A percentile compares a stretch with the other conserved stretches of the same genome.
Evolutionary conservation across 1,284 basidiomycete species (phyloP).

Genomic region (Apiotrichum gracile): DNA sequence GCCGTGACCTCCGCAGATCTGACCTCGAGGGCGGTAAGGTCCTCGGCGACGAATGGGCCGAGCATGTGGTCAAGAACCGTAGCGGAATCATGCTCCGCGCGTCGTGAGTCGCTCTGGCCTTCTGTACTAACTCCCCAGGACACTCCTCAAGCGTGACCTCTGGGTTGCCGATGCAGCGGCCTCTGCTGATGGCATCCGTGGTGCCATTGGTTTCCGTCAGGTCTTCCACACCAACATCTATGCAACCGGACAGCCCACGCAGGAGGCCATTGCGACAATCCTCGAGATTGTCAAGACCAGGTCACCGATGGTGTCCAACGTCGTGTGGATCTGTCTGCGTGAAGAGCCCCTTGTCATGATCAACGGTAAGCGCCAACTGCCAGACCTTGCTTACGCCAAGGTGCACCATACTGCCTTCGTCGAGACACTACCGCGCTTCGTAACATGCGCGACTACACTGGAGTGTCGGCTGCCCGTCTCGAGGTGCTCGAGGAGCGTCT

Average conservation of each 20-base stretch:
- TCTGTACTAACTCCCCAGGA: constrained; percentile 4
- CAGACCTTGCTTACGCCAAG: constrained; percentile 12
- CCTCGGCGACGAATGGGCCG: constrained; percentile 87
- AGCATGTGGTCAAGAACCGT: constrained; percentile 89
- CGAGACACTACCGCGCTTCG: constrained; percentile 72
- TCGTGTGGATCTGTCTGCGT: constrained; percentile 88
- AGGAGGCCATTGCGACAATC: constrained; percentile 82
- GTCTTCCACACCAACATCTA: constrained; percentile 80
- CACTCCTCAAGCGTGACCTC: constrained; percentile 68
- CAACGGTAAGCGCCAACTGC: constrained; percentile 51
- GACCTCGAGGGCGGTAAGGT: constrained; percentile 76
- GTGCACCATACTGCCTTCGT: constrained; percentile 49
- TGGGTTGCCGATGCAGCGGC: constrained; percentile 70
- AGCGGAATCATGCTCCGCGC: constrained; percentile 86
- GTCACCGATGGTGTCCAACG: constrained; percentile 58
- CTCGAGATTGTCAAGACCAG: constrained; percentile 61
- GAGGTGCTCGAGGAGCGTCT: constrained; percentile 89
- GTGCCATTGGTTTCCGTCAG: constrained; percentile 90
- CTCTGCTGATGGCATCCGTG: constrained; percentile 64
- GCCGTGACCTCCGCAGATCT: constrained; percentile 14
- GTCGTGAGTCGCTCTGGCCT: constrained; percentile 52
- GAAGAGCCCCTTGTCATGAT: constrained; percentile 88
- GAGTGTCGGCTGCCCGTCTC: constrained; percentile 79
- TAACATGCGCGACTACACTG: constrained; percentile 86
- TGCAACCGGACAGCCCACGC: constrained; percentile 79